Evolutionary conservation across 2,329 filamentous ascomycete species (phyloP), one percentile per base, ranked within the genome.

Genomic region (Pestalotiopsis sp.): DNA sequence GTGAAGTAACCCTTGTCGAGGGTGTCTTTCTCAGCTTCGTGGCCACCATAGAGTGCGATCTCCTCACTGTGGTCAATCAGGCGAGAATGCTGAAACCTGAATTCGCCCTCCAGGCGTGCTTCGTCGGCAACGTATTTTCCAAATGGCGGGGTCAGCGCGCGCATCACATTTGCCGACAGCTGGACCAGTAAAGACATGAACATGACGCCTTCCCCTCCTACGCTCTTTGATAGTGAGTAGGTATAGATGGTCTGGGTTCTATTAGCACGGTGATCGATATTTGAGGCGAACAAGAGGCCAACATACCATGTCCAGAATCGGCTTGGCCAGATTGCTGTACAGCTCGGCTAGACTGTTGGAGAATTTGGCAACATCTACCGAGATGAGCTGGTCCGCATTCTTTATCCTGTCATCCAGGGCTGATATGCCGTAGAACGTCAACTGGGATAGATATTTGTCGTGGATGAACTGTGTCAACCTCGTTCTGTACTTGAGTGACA

Each of bases 1-100:
- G 96, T 99, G 78, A 99, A 99, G 81, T 99, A 99, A 17, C 96
- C 95, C 83, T 98, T 98, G 81, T 99, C 96, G 66, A 99, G 85
- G 0, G 93, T 97, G 78, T 98, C 94, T 80, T 98, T 98, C 81
- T 99, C 96, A 12, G 93, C 94, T 75, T 95, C 92, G 75, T 98
- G 95, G 27, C 96, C 96, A 61, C 91, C 89, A 77, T 98, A 98
- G 9, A 99, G 84, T 1, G 96, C 96, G 4, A 99, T 89, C 79
- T 99, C 96, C 79, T 99, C 96, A 77, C 92, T 94, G 78, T 98
- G 95, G 80, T 99, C 95, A 76, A 99, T 98, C 60, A 99, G 85
- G 66, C 96, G 88, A 2, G 94, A 96, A 82, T 99, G 96, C 77
- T 97, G 93, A 82, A 97, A 98, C 70, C 96, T 88, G 82, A 98